A percentile compares a stretch with the other conserved stretches of the same genome.
phyloP scores from a whole-genome alignment of 2,329 filamentous ascomycete genomes.

The Knufia petricola region DNA sequence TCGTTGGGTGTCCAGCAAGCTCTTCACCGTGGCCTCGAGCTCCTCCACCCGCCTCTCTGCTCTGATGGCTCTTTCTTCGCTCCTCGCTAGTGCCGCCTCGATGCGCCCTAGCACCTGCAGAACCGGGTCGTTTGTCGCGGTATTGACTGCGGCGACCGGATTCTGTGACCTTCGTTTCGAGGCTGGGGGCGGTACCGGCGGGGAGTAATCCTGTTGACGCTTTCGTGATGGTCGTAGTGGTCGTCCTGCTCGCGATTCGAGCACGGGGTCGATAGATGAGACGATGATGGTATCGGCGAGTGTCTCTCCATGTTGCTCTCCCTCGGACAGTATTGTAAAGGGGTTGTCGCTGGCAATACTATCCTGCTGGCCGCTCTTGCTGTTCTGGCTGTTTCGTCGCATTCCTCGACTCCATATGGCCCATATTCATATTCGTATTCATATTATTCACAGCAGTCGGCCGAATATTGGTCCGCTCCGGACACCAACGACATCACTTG shows the following conservation, averaged over 20 bases:
- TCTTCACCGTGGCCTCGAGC: neutral
- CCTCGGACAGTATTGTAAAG: neutral
- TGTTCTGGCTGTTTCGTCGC: too few relatives aligned
- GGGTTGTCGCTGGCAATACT: too few relatives aligned
- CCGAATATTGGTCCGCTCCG: too few relatives aligned
- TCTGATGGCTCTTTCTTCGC: neutral
- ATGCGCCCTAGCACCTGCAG: neutral
- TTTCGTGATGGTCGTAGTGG: neutral
- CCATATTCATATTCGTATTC: too few relatives aligned
- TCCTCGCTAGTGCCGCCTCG: neutral
- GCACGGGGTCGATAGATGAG: neutral
- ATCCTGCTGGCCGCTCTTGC: too few relatives aligned
- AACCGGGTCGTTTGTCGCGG: neutral
- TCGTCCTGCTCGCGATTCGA: neutral
- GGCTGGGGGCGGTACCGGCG: neutral
- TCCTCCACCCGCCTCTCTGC: neutral
- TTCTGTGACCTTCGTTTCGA: neutral
- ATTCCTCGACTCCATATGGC: too few relatives aligned
- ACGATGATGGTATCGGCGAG: neutral
- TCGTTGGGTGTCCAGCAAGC: too few relatives aligned
- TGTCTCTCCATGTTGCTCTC: neutral
- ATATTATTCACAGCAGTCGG: too few relatives aligned
- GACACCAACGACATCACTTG: too few relatives aligned
- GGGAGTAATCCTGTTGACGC: neutral
- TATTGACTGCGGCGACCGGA: too few relatives aligned